These are phyloP conservation scores for Scolecobasidium constrictum DNA, from an alignment of 2,329 filamentous ascomycete genomes.

Conservation along the genomic window DNA sequence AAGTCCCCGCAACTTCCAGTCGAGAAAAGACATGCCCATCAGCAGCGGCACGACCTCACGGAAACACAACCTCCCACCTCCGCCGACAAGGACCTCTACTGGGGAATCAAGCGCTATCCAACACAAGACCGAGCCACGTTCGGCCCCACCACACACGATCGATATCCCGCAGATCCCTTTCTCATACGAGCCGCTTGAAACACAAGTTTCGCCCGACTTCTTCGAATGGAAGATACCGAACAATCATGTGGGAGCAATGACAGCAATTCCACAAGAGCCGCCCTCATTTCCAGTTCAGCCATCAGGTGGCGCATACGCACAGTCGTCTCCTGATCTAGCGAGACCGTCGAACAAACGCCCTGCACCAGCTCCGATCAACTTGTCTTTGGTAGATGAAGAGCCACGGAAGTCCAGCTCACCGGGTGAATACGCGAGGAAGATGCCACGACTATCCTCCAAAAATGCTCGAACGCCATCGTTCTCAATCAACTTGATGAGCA, in stretches of 20 bases:
- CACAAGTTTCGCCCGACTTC: conserved; percentile 29
- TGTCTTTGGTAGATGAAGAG: conserved; percentile 47
- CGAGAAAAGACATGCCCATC: conserved; percentile 83
- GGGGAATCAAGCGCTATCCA: conserved; percentile 16
- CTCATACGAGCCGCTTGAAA: conserved; percentile 27
- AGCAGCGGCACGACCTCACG: conserved; percentile 47
- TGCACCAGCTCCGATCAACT: conserved; percentile 36
- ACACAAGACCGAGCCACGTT: conserved; percentile 1
- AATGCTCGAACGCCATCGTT: conserved; percentile 8
- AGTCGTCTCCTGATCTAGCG: conserved; percentile 42
- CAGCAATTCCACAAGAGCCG: conserved; percentile 29
- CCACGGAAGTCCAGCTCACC: conserved; percentile 27
- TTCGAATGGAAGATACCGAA: conserved; percentile 33
- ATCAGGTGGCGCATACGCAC: conserved; percentile 31
- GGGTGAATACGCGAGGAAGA: conserved; percentile 12
- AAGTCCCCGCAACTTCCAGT: conserved; percentile 90
- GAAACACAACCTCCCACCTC: conserved; percentile 16
- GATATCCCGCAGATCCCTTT: conserved; percentile 28
- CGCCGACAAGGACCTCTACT: conserved; percentile 25
- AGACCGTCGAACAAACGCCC: conserved; percentile 25
- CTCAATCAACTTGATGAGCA: conserved; percentile 6
- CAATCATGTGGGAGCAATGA: conserved; percentile 27
- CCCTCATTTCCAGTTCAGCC: conserved; percentile 19
- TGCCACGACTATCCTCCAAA: conserved; percentile 10
- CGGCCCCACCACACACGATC: conserved; percentile 11